These are phyloP conservation scores for Fragaria nilgerrensis DNA, from an alignment of 306 rosid species.

Conservation along the genomic window DNA sequence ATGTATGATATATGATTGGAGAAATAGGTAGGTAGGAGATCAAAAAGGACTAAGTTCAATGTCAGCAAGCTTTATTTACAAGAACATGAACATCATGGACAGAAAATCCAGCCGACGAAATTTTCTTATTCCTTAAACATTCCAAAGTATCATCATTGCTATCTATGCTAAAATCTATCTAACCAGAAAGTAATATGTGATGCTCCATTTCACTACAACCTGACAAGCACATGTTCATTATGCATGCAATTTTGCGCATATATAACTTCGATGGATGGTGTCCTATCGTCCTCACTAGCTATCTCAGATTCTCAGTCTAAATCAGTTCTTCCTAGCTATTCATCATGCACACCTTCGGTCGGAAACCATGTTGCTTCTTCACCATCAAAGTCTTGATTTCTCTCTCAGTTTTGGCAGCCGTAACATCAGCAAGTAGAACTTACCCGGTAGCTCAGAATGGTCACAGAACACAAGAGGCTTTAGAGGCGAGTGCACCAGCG, in stretches of 20 bases:
- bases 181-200: neutral
- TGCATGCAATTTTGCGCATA: neutral
- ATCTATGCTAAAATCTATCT: neutral
- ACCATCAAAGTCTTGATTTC: neutral
- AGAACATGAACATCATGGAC: neutral
- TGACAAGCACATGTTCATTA: neutral
- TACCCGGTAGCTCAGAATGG: neutral
- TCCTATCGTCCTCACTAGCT: neutral
- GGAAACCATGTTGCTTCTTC: conserved; percentile 7
- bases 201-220: neutral
- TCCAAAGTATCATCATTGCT: neutral
- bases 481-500: neutral
- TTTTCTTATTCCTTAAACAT: neutral
- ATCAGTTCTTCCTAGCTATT: neutral
- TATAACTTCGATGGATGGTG: neutral
- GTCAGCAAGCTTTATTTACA: neutral
- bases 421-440: neutral
- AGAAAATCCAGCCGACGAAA: neutral
- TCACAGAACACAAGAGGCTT: neutral
- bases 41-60: conserved; percentile 2
- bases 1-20: neutral
- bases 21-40: neutral
- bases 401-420: neutral
- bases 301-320: neutral
- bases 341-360: conserved; percentile 5